Percentiles rank a stretch among this genome's conserved stretches.
Conservation (phyloP, 2,329 filamentous ascomycete genomes). For the Fusarium chuoi region DNA sequence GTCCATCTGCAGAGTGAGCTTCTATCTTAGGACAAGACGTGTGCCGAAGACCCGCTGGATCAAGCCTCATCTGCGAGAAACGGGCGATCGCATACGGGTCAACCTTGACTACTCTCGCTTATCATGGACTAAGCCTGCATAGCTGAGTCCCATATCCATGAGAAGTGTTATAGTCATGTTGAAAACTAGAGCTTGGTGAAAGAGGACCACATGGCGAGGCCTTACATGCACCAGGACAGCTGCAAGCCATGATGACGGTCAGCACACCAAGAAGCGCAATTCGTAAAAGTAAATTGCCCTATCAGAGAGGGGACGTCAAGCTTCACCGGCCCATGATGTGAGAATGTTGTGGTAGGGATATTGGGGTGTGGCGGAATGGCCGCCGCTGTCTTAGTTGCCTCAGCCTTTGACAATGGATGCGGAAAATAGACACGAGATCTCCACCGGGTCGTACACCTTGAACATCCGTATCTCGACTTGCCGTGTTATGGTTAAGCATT, state of each 20-base stretch:
- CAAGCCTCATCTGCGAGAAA: slow-evolving; percentile 14
- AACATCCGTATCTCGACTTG: not conserved
- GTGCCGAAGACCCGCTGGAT: slow-evolving; percentile 27
- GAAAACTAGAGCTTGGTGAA: not conserved
- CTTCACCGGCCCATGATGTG: not conserved
- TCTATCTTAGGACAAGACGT: slow-evolving; percentile 1
- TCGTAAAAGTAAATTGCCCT: slow-evolving; percentile 8
- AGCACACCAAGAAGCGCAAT: slow-evolving; percentile 15
- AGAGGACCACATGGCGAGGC: slow-evolving; percentile 26
- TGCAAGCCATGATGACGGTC: slow-evolving; percentile 31
- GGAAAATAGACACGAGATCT: slow-evolving; percentile 22
- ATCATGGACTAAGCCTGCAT: slow-evolving; percentile 6
- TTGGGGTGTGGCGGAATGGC: slow-evolving; percentile 1
- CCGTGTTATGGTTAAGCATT: not conserved
- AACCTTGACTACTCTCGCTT: not conserved
- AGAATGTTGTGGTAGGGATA: slow-evolving; percentile 1
- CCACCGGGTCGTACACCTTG: not conserved
- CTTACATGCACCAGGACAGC: slow-evolving; percentile 22
- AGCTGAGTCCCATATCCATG: not conserved
- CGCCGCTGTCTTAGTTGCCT: not conserved
- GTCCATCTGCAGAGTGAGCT: not conserved
- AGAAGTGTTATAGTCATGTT: slow-evolving; percentile 16
- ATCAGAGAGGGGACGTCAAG: not conserved
- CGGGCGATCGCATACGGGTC: slow-evolving; percentile 9
- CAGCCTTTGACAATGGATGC: slow-evolving; percentile 3